A percentile compares a stretch with the other conserved stretches of the same genome.
phyloP scores from a whole-genome alignment of 1,284 basidiomycete species.

The Cutaneotrichosporon curvatum region DNA sequence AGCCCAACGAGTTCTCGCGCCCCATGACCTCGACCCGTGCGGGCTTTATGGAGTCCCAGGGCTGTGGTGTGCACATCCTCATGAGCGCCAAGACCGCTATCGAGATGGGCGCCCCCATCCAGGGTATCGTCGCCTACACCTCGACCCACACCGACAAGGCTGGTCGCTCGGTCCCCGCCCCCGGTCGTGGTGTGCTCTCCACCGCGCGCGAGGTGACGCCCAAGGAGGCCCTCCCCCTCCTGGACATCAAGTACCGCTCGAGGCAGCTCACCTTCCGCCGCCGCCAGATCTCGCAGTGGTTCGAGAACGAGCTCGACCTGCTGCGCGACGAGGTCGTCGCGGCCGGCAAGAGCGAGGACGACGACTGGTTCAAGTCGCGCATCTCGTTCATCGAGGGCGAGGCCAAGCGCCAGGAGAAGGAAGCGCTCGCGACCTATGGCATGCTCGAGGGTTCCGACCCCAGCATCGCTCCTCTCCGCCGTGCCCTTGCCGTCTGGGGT shows the following conservation, averaged over 20 bases:
- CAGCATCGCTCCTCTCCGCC: slow-evolving; percentile 79
- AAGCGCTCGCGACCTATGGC: slow-evolving; percentile 79
- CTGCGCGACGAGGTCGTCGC: slow-evolving; percentile 68
- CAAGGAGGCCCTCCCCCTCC: slow-evolving; percentile 62
- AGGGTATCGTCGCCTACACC: slow-evolving; percentile 88
- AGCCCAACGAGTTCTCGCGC: slow-evolving; percentile 96
- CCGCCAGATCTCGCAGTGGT: slow-evolving; percentile 86
- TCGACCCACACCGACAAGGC: slow-evolving; percentile 97
- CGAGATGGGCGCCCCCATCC: slow-evolving; percentile 87
- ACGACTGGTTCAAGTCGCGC: slow-evolving; percentile 64
- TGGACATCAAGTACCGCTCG: slow-evolving; percentile 77
- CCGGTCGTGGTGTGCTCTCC: slow-evolving; percentile 79
- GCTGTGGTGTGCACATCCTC: slow-evolving; percentile 90
- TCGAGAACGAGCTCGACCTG: slow-evolving; percentile 74
- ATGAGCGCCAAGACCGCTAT: slow-evolving; percentile 96
- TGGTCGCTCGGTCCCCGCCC: slow-evolving; percentile 87
- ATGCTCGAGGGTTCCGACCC: slow-evolving; percentile 88
- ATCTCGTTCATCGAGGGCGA: slow-evolving; percentile 80
- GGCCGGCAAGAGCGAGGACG: slow-evolving; percentile 52
- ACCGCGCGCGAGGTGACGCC: slow-evolving; percentile 71
- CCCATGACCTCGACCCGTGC: slow-evolving; percentile 92
- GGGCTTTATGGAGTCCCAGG: slow-evolving; percentile 97
- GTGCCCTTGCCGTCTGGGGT: slow-evolving; percentile 93
- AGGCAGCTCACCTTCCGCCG: slow-evolving; percentile 90
- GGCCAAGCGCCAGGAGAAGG: slow-evolving; percentile 81